Evolutionary conservation across 495 filamentous ascomycete species (phyloP).

Genomic region (Barbatosphaeria neglecta): DNA sequence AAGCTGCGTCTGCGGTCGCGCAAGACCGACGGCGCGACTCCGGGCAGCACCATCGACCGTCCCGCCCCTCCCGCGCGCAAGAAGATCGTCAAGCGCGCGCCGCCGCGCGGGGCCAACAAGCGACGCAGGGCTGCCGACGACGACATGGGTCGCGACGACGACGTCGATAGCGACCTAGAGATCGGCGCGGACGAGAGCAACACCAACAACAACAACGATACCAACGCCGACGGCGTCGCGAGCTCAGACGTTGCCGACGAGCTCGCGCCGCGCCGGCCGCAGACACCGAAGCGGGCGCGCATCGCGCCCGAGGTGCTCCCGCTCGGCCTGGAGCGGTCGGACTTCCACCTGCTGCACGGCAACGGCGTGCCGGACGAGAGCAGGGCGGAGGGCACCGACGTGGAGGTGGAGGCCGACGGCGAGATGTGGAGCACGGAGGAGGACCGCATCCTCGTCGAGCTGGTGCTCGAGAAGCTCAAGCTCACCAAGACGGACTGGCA

Average conservation of each 20-base stretch:
- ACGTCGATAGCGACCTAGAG: constrained; percentile 25
- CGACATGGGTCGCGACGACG: constrained; percentile 31
- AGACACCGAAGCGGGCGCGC: constrained; percentile 58
- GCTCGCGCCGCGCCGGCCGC: constrained; percentile 32
- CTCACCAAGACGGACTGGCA: constrained; percentile 67
- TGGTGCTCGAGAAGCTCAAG: constrained; percentile 64
- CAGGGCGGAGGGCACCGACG: constrained; percentile 22
- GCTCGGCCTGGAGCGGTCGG: constrained; percentile 49
- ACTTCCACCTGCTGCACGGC: constrained; percentile 49
- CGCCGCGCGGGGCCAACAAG: constrained; percentile 49
- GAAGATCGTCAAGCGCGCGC: constrained; percentile 40
- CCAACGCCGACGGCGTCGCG: neutral
- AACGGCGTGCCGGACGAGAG: constrained; percentile 20
- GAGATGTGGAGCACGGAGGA: constrained; percentile 53
- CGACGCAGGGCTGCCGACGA: constrained; percentile 46
- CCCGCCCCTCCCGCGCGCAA: constrained; percentile 16
- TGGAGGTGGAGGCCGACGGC: constrained; percentile 32
- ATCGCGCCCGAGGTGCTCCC: constrained; percentile 56
- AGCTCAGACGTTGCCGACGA: constrained; percentile 9
- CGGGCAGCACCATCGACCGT: neutral
- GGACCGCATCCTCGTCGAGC: constrained; percentile 57
- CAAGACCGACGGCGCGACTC: constrained; percentile 13
- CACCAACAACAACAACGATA: constrained; percentile 1
- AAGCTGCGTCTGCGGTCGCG: constrained; percentile 38
- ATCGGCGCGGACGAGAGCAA: constrained; percentile 8